phyloP scores from a whole-genome alignment of 306 rosid genomes.

The Corylus avellana region DNA sequence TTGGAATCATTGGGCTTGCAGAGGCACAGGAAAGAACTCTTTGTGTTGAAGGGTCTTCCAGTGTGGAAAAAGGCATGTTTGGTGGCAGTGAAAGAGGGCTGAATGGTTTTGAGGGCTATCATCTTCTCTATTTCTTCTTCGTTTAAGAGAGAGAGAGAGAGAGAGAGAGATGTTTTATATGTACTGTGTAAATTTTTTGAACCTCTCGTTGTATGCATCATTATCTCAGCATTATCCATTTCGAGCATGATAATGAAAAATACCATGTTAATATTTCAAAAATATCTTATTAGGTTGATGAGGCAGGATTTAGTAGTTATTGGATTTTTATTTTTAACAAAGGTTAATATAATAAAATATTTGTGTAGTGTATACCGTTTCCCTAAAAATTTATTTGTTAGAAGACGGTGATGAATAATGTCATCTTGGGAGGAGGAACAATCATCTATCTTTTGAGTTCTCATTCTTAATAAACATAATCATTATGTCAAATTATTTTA shows the following conservation, averaged over 20 bases:
- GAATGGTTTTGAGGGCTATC: constrained; percentile 61
- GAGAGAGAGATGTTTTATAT: not conserved
- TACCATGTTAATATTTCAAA: no score
- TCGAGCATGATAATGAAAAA: not conserved
- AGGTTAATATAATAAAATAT: no score
- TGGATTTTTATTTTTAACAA: no score
- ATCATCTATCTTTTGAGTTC: no score
- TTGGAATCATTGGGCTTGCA: constrained; percentile 63
- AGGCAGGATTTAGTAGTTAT: no score
- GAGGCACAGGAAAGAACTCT: constrained; percentile 41
- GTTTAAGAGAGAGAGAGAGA: constrained; percentile 4
- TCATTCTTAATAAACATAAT: no score
- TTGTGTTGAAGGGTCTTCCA: constrained; percentile 34
- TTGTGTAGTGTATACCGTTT: no score
- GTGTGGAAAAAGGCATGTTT: constrained; percentile 21
- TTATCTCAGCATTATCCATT: constrained; percentile 44
- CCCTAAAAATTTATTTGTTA: not conserved
- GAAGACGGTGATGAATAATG: not conserved
- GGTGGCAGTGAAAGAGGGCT: constrained; percentile 45
- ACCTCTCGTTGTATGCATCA: constrained; percentile 50
- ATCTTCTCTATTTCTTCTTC: constrained; percentile 35
- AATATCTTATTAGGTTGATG: no score
- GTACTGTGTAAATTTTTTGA: constrained; percentile 31
- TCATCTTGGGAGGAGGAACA: no score
- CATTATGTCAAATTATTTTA: no score